These are phyloP conservation scores for Fraxinus sp. DNA, from an alignment of 305 asterid species.

Conservation along the genomic window DNA sequence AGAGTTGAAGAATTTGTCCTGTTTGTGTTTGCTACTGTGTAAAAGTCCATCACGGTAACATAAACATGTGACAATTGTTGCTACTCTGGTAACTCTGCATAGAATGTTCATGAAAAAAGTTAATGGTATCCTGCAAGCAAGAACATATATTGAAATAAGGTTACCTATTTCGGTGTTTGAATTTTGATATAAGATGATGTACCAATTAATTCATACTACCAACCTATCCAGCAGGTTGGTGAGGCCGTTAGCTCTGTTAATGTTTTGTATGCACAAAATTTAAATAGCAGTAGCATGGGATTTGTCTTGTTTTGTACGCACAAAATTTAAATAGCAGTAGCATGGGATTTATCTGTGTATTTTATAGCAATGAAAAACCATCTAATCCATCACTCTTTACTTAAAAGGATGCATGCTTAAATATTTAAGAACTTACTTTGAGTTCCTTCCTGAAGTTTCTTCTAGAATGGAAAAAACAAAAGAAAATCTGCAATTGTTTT, in stretches of 20 bases:
- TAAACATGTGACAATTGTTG: too few relatives aligned
- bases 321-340: neutral
- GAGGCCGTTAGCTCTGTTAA: neutral
- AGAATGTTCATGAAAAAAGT: too few relatives aligned
- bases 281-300: neutral
- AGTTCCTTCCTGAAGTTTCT: neutral
- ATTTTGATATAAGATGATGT: neutral
- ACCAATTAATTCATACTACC: neutral
- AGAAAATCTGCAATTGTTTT: neutral
- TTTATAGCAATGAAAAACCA: neutral
- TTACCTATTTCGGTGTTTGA: neutral
- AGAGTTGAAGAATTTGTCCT: too few relatives aligned
- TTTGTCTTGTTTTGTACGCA: neutral
- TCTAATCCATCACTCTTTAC: neutral
- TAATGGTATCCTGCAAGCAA: too few relatives aligned
- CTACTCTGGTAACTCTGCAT: too few relatives aligned
- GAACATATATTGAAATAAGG: too few relatives aligned
- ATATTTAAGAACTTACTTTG: neutral
- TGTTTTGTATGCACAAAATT: neutral
- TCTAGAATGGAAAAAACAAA: neutral
- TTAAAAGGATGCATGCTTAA: neutral
- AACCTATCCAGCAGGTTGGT: neutral
- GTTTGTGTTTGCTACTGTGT: too few relatives aligned
- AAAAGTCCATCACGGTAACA: too few relatives aligned
- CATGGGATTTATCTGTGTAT: slow-evolving; percentile 7